Conservation (phyloP, 495 filamentous ascomycete genomes). For the Acidiella bohemica region DNA sequence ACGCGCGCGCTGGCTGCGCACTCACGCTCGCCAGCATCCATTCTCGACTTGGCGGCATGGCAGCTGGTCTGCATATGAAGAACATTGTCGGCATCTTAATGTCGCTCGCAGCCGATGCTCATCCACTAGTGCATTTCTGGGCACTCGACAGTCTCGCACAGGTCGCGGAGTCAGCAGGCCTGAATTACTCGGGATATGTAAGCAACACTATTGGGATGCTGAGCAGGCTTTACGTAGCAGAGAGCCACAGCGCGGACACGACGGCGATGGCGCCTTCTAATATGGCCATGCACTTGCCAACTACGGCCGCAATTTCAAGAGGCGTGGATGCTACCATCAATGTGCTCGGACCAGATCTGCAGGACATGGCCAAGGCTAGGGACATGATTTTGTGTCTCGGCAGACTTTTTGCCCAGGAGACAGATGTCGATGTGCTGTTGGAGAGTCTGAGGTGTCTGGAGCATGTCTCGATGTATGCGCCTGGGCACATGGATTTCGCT, state of each 20-base stretch:
- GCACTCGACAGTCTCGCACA: conserved; percentile 76
- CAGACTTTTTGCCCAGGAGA: conserved; percentile 67
- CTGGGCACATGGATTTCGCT: conserved; percentile 66
- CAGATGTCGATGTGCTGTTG: conserved; percentile 53
- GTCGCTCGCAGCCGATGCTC: conserved; percentile 92
- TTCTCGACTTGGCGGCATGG: conserved; percentile 92
- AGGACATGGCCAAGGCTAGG: conserved; percentile 81
- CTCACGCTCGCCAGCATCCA: conserved; percentile 89
- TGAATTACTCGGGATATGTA: conserved; percentile 82
- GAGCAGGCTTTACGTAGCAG: conserved; percentile 77
- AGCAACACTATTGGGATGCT: conserved; percentile 84
- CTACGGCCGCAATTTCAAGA: conserved; percentile 66
- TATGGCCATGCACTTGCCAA: conserved; percentile 67
- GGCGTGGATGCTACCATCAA: conserved; percentile 93
- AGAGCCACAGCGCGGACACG: conserved; percentile 83
- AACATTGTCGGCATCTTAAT: conserved; percentile 89
- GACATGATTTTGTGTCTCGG: conserved; percentile 83
- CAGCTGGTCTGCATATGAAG: conserved; percentile 91
- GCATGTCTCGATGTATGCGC: conserved; percentile 84
- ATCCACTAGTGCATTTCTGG: conserved; percentile 92
- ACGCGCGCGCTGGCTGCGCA: conserved; percentile 83
- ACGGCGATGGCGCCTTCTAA: conserved; percentile 69
- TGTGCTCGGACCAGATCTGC: conserved; percentile 86
- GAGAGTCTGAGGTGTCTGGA: conserved; percentile 76
- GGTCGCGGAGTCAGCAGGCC: conserved; percentile 82